These are phyloP conservation scores for Colletotrichum cereale DNA, from an alignment of 2,329 filamentous ascomycete genomes.

Conservation along the genomic window DNA sequence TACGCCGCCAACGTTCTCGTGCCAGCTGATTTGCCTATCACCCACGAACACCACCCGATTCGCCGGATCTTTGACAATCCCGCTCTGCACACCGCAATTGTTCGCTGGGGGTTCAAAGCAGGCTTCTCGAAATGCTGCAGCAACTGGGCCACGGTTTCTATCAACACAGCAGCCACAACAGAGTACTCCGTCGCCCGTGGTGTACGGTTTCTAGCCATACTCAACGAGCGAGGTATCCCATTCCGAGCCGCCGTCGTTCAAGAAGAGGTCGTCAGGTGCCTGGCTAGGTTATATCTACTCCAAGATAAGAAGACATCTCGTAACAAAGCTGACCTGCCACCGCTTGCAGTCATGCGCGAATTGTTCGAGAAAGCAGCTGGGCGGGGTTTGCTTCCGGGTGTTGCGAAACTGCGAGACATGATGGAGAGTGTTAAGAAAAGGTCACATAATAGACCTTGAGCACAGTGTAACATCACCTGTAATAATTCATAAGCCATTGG, in stretches of 20 bases:
- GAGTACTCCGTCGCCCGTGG: constrained; percentile 53
- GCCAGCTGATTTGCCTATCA: constrained; percentile 56
- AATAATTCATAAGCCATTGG: neutral
- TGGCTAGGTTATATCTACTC: constrained; percentile 7
- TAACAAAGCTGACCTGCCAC: neutral
- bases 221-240: constrained; percentile 52
- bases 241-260: constrained; percentile 44
- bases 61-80: constrained; percentile 57
- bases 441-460: neutral
- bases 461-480: neutral
- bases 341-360: constrained; percentile 2
- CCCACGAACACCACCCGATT: constrained; percentile 60
- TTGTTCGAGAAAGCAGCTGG: constrained; percentile 20
- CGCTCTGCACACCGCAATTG: constrained; percentile 53
- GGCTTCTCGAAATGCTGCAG: constrained; percentile 43
- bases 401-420: constrained; percentile 1
- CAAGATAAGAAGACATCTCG: neutral
- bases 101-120: constrained; percentile 61
- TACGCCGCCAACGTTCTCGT: constrained; percentile 41
- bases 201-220: constrained; percentile 50
- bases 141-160: neutral
- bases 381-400: constrained; percentile 5
- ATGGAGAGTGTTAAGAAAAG: neutral
- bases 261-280: constrained; percentile 33
- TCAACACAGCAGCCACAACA: constrained; percentile 35